Percentiles rank a stretch among this genome's conserved stretches.
Evolutionary conservation across 1,139 yeast genomes (phyloP).

Genomic region (Debaryomycetaceae sp.): DNA sequence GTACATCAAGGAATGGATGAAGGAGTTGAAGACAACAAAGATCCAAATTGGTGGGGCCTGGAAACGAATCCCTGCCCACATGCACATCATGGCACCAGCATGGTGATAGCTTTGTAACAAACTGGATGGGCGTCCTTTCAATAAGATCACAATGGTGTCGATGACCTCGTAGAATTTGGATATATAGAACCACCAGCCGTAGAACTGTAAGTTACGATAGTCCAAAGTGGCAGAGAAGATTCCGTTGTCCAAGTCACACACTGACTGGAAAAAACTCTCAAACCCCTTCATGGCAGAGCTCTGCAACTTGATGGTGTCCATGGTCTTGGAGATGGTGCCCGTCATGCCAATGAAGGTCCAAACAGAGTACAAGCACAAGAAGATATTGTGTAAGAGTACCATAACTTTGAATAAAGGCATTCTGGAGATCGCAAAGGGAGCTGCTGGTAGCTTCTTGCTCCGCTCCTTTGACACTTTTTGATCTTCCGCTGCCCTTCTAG

Average conservation of each 20-base stretch:
- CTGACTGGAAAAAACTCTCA: constrained; percentile 48
- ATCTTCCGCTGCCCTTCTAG: constrained; percentile 13
- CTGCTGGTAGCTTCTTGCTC: constrained; percentile 45
- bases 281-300: constrained; percentile 7
- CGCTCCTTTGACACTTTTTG: constrained; percentile 12
- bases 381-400: constrained; percentile 60
- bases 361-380: constrained; percentile 61
- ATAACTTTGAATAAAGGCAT: constrained; percentile 47
- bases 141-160: constrained; percentile 64
- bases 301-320: constrained; percentile 21
- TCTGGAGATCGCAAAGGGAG: constrained; percentile 52
- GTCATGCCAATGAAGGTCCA: constrained; percentile 76
- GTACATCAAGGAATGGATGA: constrained; percentile 76
- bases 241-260: constrained; percentile 62
- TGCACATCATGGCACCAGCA: constrained; percentile 79
- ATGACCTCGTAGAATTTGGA: constrained; percentile 73
- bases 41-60: constrained; percentile 73
- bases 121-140: constrained; percentile 68
- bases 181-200: constrained; percentile 66
- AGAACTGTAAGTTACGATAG: constrained; percentile 50
- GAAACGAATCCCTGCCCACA: constrained; percentile 78
- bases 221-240: constrained; percentile 42
- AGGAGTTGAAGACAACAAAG: constrained; percentile 74
- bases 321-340: constrained; percentile 42
- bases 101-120: constrained; percentile 75